phyloP scores from a whole-genome alignment of 352 stramenopile genomes.

The Phytopythium vexans region DNA sequence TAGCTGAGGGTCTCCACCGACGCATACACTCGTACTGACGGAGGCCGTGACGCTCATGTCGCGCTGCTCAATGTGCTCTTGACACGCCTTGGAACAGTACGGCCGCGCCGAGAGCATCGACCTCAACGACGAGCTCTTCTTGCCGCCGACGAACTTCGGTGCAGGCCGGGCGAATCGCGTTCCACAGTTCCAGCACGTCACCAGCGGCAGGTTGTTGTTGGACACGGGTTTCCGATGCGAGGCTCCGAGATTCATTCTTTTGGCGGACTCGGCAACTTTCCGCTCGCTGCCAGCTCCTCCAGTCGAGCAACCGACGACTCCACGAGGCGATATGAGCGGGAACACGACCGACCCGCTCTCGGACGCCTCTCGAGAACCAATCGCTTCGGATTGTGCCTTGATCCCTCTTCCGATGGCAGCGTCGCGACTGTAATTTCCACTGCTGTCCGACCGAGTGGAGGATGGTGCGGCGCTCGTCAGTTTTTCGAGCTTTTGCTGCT shows the following conservation, averaged over 20 bases:
- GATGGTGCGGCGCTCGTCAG: neutral
- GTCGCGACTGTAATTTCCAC: neutral
- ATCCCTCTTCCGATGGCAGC: too few species aligned
- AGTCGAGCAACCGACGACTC: neutral
- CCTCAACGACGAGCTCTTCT: constrained; percentile 18
- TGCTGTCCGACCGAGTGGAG: constrained; percentile 1
- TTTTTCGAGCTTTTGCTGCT: constrained; percentile 35
- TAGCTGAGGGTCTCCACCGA: too few species aligned
- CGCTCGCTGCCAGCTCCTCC: neutral
- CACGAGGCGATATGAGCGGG: constrained; percentile 28
- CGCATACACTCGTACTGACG: constrained; percentile 12
- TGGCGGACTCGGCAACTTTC: neutral
- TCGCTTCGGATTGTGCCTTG: too few species aligned
- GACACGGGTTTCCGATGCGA: constrained; percentile 20
- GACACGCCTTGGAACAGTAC: constrained; percentile 40
- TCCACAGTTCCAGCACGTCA: constrained; percentile 67
- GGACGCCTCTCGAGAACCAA: too few species aligned
- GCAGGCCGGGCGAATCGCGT: constrained; percentile 38
- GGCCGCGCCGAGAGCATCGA: constrained; percentile 23
- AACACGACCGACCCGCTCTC: constrained; percentile 17
- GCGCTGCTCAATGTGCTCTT: constrained; percentile 27
- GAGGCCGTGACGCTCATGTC: constrained; percentile 41
- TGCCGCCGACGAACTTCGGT: neutral
- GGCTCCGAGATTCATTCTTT: too few species aligned
- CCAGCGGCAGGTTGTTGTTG: constrained; percentile 29